Percentiles rank a stretch among this genome's conserved stretches.
phyloP scores from a whole-genome alignment of 1,139 yeast genomes.

The Torulaspora globosa region DNA sequence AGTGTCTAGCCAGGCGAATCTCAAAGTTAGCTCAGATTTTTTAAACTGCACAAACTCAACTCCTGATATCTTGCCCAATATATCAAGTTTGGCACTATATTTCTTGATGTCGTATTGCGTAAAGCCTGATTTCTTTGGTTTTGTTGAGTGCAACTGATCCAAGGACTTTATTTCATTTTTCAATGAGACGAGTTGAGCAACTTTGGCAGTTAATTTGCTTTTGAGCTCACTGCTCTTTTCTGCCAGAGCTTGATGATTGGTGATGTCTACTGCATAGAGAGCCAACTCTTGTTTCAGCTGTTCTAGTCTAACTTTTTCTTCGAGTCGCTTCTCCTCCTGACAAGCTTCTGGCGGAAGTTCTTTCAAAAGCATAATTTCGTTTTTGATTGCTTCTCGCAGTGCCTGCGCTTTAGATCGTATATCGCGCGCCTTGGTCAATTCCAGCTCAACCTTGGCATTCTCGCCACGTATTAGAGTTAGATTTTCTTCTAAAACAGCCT shows the following conservation, averaged over 20 bases:
- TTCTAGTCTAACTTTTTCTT: conserved; percentile 33
- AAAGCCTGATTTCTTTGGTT: conserved; percentile 19
- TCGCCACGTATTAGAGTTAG: conserved; percentile 49
- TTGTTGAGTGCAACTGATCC: conserved; percentile 15
- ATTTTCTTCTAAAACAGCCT: conserved; percentile 42
- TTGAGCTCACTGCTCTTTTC: conserved; percentile 1
- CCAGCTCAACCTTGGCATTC: conserved; percentile 36
- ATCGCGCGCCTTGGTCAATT: conserved; percentile 39
- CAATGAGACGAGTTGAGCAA: conserved; percentile 15
- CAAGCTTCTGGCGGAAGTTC: conserved; percentile 39
- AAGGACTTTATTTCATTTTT: conserved; percentile 8
- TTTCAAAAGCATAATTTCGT: conserved; percentile 45
- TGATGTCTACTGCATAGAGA: conserved; percentile 2
- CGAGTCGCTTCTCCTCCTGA: conserved; percentile 25
- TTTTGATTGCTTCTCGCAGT: conserved; percentile 47
- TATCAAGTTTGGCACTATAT: conserved; percentile 18
- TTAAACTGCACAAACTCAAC: conserved; percentile 20
- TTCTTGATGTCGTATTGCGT: conserved; percentile 24
- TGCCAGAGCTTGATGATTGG: conserved; percentile 5
- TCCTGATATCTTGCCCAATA: conserved; percentile 29
- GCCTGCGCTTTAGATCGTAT: conserved; percentile 45
- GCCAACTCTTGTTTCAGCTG: conserved; percentile 25
- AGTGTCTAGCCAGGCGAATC: conserved; percentile 4
- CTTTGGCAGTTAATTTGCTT: conserved; percentile 1
- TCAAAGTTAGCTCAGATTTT: conserved; percentile 18